phyloP scores from a whole-genome alignment of 2,329 filamentous ascomycete genomes.

The Thelonectria discophora region DNA sequence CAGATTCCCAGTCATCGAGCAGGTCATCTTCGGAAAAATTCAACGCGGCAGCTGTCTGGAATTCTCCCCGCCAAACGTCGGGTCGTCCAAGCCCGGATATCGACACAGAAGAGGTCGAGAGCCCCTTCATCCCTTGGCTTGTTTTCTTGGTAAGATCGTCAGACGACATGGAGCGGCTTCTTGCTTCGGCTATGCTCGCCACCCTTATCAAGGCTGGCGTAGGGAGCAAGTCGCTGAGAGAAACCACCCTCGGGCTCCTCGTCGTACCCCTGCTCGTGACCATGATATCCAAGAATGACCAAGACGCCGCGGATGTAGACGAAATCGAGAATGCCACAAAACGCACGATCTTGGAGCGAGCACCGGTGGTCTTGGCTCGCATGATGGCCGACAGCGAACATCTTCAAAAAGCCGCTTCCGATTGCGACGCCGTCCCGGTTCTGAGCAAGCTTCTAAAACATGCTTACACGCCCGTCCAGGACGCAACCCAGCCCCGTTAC shows the following conservation, averaged over 20 bases:
- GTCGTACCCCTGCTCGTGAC: conserved; percentile 75
- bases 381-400: conserved; percentile 80
- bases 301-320: conserved; percentile 55
- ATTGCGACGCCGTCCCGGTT: conserved; percentile 62
- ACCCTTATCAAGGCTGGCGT: conserved; percentile 75
- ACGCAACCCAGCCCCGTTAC: conserved; percentile 43
- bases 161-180: conserved; percentile 67
- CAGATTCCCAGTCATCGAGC: conserved; percentile 44
- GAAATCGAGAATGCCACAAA: conserved; percentile 49
- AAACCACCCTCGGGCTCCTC: conserved; percentile 70
- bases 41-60: conserved; percentile 44
- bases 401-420: conserved; percentile 83
- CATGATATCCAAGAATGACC: conserved; percentile 61
- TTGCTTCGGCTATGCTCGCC: conserved; percentile 74
- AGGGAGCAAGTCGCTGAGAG: conserved; percentile 66
- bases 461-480: conserved; percentile 58
- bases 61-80: conserved; percentile 44
- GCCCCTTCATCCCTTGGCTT: conserved; percentile 77
- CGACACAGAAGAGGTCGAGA: conserved; percentile 69
- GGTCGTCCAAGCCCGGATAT: conserved; percentile 43
- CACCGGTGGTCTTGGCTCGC: conserved; percentile 78
- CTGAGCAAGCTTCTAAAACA: conserved; percentile 60
- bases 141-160: conserved; percentile 69
- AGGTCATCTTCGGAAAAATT: conserved; percentile 44
- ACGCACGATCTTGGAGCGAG: conserved; percentile 68